Base-by-base conservation (phyloP, 805 yeast genomes). In the Nakazawaea molendinolei region DNA sequence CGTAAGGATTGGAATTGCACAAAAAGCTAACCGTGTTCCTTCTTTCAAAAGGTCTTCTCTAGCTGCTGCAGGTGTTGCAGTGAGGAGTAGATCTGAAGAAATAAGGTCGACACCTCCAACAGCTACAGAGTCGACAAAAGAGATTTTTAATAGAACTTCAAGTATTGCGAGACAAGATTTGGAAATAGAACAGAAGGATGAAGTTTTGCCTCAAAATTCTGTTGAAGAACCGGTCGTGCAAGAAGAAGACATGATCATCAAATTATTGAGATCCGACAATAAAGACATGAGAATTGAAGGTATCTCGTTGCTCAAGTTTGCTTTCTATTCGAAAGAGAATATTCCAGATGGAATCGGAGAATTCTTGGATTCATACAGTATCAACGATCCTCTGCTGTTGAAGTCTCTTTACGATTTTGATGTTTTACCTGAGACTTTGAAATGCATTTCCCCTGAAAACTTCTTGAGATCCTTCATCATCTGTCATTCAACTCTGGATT, bases 311-410 rank as follows among this genome's bases (percentile, higher is more conserved):
- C 49, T 66, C 28, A 58, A 58, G 29, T 60, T 53, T 43, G 68
- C 71, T 1, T 51, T 66, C 4, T 46, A 59, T 33, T 58, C 56
- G 2, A 56, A 55, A 15, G 71, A 65, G 33, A 58, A 53, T 9
- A 38, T 62, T 18, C 48, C 65, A 1, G 15, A 35, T 1, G 56
- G 52, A 26, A 40, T 59, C 3, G 43, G 41, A 18, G 39, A 34
- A 0, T 43, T 52, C n/a, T 38, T 65, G 12, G 47, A 44, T 17
- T 48, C 42, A 13, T 50, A 61, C 10, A 58, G 67, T 2, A 42
- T 57, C 3, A 32, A 50, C 8, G 48, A 61, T 23, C 65, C 67
- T 1, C 37, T 42, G 5, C 37, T 58, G 5, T 47, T 66, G 24
- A 43, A 40, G 17, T 67, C 69, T 1, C 44, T 67, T 9, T 52